Conservation (phyloP, 1,284 basidiomycete species). For the Apiotrichum domesticum region DNA sequence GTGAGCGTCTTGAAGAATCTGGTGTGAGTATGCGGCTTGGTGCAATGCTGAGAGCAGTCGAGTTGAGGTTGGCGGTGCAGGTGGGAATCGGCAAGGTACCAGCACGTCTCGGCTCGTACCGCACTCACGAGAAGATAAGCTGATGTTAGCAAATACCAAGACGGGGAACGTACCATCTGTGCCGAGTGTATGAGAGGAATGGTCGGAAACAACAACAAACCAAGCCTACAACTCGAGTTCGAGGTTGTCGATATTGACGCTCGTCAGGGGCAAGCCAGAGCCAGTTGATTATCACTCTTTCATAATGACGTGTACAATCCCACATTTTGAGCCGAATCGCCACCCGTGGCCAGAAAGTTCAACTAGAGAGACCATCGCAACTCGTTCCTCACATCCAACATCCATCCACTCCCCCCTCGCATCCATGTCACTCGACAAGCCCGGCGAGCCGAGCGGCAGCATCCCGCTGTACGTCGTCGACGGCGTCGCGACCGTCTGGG, state of each 20-base stretch:
- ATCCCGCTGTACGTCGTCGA: constrained; percentile 44
- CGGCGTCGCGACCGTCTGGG: constrained; percentile 18
- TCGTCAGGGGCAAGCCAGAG: background rate
- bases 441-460: constrained; percentile 2
- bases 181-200: background rate
- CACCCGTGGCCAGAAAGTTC: background rate
- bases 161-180: too few species aligned
- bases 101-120: too few species aligned
- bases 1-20: constrained; percentile 97
- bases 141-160: constrained; percentile 1
- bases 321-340: background rate
- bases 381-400: background rate
- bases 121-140: constrained; percentile 41
- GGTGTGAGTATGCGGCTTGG: constrained; percentile 4
- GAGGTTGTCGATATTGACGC: background rate
- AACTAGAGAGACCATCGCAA: background rate
- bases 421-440: constrained; percentile 7
- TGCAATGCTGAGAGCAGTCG: background rate
- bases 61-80: background rate
- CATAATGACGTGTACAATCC: constrained; percentile 2
- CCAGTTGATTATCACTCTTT: background rate
- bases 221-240: too few species aligned
- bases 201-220: background rate
- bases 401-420: background rate
- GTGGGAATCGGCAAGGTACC: background rate